Percentiles rank a stretch among this genome's conserved stretches.
These are phyloP conservation scores for Xanthoparmelia taractica DNA, from an alignment of 495 filamentous ascomycete species.

Conservation along the genomic window DNA sequence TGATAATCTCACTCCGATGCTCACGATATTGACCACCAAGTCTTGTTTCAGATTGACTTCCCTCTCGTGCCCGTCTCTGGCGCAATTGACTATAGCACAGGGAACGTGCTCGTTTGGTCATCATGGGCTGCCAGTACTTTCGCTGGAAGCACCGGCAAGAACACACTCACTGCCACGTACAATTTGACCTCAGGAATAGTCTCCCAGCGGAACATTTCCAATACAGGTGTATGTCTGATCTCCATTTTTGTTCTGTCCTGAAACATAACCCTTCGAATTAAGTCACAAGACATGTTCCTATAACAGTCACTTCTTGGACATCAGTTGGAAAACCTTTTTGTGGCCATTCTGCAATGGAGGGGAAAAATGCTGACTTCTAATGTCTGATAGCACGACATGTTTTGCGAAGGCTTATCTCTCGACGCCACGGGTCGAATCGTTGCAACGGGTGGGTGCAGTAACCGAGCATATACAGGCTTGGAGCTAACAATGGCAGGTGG, in stretches of 20 bases:
- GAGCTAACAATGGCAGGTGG: not conserved
- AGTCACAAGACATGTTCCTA: not conserved
- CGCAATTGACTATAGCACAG: constrained; percentile 32
- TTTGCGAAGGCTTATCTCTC: constrained; percentile 52
- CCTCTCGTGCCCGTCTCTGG: constrained; percentile 45
- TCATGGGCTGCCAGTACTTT: constrained; percentile 36
- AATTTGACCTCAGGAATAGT: constrained; percentile 31
- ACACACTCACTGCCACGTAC: constrained; percentile 42
- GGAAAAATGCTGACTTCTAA: not conserved
- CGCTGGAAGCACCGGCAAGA: constrained; percentile 31
- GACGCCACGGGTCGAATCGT: constrained; percentile 44
- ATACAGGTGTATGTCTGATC: constrained; percentile 31
- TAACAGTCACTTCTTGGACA: not conserved
- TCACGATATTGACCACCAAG: not conserved
- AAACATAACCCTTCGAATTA: not conserved
- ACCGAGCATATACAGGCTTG: constrained; percentile 9
- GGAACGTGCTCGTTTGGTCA: constrained; percentile 42
- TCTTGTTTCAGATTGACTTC: constrained; percentile 34
- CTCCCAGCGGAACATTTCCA: constrained; percentile 33
- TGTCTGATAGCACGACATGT: constrained; percentile 46
- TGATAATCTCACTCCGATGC: not conserved
- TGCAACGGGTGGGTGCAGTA: constrained; percentile 45
- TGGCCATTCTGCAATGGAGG: not conserved
- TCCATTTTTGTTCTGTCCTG: not conserved
- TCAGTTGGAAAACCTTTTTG: not conserved